Percentiles rank a stretch among this genome's conserved stretches.
phyloP scores from a whole-genome alignment of 495 filamentous ascomycete species.

The Cladorrhinum samala region DNA sequence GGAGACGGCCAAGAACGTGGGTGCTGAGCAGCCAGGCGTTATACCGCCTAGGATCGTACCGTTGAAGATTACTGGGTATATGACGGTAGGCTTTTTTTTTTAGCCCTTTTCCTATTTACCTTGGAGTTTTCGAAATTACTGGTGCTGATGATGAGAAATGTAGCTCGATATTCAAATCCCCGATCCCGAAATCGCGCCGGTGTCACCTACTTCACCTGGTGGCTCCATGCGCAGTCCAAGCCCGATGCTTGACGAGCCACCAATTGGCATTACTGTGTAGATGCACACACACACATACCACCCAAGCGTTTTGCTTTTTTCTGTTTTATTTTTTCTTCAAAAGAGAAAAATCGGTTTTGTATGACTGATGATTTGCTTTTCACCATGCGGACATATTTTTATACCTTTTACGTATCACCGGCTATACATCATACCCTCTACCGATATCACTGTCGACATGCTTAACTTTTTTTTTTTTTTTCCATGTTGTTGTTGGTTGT shows the following conservation, averaged over 20 bases:
- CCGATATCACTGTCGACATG: background rate
- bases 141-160: conserved; percentile 6
- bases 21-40: conserved; percentile 42
- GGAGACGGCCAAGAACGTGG: conserved; percentile 50
- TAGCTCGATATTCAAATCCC: conserved; percentile 35
- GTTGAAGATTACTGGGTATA: conserved; percentile 76
- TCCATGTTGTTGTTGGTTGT: background rate
- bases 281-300: no score
- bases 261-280: conserved; percentile 10
- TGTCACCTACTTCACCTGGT: conserved; percentile 25
- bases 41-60: conserved; percentile 64
- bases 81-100: conserved; percentile 57
- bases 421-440: background rate
- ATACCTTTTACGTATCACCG: no score
- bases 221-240: conserved; percentile 12
- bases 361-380: conserved; percentile 4
- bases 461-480: background rate
- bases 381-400: no score
- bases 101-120: no score
- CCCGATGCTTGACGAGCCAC: conserved; percentile 9
- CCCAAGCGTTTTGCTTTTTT: background rate
- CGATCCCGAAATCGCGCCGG: conserved; percentile 30
- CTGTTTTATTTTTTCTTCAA: no score
- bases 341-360: background rate
- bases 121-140: background rate